Conservation (phyloP, 2,329 filamentous ascomycete genomes). For the Cercospora beticola region DNA sequence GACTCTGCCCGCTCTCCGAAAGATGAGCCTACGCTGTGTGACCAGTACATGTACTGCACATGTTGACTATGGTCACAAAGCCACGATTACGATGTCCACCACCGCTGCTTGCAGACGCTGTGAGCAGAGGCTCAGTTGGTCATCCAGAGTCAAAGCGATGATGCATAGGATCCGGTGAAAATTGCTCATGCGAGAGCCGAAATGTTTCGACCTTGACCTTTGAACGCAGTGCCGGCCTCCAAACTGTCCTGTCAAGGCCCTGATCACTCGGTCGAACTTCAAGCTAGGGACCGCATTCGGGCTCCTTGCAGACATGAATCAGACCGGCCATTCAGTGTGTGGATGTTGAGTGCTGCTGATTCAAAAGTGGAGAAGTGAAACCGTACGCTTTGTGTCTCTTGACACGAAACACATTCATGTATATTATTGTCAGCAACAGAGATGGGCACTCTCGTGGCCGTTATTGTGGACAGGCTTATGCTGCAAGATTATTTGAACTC, state of each 20-base stretch:
- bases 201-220: background rate
- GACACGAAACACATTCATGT: background rate
- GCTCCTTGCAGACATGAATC: background rate
- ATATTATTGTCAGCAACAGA: background rate
- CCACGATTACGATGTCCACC: background rate
- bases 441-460: background rate
- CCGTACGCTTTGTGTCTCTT: background rate
- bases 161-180: background rate
- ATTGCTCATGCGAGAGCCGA: background rate
- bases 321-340: background rate
- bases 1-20: background rate
- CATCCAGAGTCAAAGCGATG: background rate
- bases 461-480: background rate
- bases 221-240: background rate
- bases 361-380: background rate
- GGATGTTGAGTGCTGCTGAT: background rate
- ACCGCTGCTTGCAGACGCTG: background rate
- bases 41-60: background rate
- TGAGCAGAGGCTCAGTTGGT: background rate
- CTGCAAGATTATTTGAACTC: background rate
- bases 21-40: background rate
- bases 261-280: background rate
- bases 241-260: background rate
- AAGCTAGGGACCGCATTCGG: background rate
- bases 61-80: background rate